Conservation (phyloP, 2,329 filamentous ascomycete species). For the Sporothrix pseudoabietina region DNA sequence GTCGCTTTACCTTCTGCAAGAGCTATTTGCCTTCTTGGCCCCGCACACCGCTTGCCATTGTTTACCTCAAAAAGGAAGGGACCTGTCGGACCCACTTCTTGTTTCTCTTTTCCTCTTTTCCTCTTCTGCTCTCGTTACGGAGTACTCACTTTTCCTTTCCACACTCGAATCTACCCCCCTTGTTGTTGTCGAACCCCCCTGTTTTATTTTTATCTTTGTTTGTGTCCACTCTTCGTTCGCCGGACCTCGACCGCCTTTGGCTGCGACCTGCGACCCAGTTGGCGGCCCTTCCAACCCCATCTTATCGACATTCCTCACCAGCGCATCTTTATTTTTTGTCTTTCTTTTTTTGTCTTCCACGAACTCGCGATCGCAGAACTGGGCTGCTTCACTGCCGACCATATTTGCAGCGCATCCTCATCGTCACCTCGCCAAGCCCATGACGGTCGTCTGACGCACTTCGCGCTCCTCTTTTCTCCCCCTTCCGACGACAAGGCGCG, state of each 20-base stretch:
- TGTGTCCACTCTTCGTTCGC: slow-evolving; percentile 10
- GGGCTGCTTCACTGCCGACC: neutral
- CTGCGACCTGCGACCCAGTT: slow-evolving; percentile 25
- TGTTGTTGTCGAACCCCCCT: slow-evolving; percentile 14
- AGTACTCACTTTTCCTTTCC: neutral
- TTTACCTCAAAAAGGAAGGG: slow-evolving; percentile 22
- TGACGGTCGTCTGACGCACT: slow-evolving; percentile 12
- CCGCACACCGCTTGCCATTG: slow-evolving; percentile 14
- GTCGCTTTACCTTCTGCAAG: neutral
- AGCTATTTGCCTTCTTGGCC: no score
- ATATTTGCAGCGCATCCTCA: neutral
- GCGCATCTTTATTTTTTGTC: neutral
- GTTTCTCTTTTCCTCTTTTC: slow-evolving; percentile 5
- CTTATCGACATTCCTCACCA: slow-evolving; percentile 24
- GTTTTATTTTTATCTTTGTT: slow-evolving; percentile 26
- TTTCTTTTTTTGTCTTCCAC: neutral
- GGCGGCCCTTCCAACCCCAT: slow-evolving; percentile 19
- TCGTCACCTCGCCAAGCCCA: slow-evolving; percentile 1
- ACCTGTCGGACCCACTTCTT: slow-evolving; percentile 18
- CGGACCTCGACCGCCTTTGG: slow-evolving; percentile 21
- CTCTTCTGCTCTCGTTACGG: neutral
- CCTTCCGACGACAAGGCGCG: slow-evolving; percentile 9
- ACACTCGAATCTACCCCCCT: neutral
- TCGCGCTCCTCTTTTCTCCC: neutral
- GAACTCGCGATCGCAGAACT: neutral